These are phyloP conservation scores for Alnus glutinosa DNA, from an alignment of 306 rosid genomes.

Conservation along the genomic window DNA sequence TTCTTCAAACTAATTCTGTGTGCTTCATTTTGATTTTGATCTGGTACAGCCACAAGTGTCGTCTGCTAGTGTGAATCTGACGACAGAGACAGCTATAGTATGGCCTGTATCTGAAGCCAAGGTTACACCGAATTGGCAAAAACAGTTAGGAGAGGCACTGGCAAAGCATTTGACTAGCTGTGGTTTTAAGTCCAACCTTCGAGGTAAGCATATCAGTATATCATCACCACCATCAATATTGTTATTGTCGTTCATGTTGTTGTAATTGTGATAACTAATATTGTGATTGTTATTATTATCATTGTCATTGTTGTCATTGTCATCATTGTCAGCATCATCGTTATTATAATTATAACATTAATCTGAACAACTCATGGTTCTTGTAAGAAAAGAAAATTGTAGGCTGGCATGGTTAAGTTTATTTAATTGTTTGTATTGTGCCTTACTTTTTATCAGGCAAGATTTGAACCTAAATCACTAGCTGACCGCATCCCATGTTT, in stretches of 20 bases:
- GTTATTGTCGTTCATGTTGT: background rate
- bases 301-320: background rate
- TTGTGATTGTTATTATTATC: background rate
- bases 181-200: conserved; percentile 74
- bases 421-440: conserved; percentile 18
- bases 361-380: background rate
- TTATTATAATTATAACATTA: background rate
- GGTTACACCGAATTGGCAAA: conserved; percentile 52
- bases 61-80: conserved; percentile 79
- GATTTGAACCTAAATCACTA: background rate
- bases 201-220: conserved; percentile 50
- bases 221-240: background rate
- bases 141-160: conserved; percentile 73
- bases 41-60: conserved; percentile 78
- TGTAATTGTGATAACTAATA: background rate
- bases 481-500: background rate
- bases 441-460: background rate
- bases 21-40: conserved; percentile 24
- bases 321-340: background rate
- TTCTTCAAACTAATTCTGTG: conserved; percentile 22
- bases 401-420: conserved; percentile 21
- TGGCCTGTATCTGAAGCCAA: conserved; percentile 65
- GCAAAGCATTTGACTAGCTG: conserved; percentile 81
- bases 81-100: conserved; percentile 73
- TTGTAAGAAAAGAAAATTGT: background rate